Evolutionary conservation across 441 rosid genomes (phyloP), one percentile per base, ranked within the genome.

Genomic region (Corymbia calophylla): DNA sequence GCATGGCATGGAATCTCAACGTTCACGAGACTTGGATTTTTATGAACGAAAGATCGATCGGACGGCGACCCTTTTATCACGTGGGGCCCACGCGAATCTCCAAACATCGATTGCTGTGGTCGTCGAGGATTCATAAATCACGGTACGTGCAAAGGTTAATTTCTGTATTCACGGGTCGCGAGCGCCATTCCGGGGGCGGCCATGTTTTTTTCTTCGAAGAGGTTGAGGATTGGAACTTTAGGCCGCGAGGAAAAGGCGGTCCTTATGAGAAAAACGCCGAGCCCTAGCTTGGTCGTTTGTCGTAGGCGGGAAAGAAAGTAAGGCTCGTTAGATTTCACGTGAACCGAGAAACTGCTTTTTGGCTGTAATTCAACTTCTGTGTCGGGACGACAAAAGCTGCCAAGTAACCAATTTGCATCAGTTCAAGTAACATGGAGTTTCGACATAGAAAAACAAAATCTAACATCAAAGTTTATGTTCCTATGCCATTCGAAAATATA

Each of bases 41-140:
- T 44, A 19, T 5, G 80, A 32, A 5, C 3, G 4, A 62, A 62
- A 29, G 68, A 29, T 62, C 18, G 68, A 29, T 58, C 64, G n/a
- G n/a, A 58, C 64, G 64, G 6, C 64, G n/a, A 5, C 64, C 73
- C 73, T n/a, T 64, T 15, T 5, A 0, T 0, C 44, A 5, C 5
- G 25, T 32, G 47, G 80, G 27, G 1, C 49, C 81, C 29, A 7
- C 5, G 16, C 1, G 49, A 21, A 73, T 39, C 27, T 8, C 5
- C 7, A 3, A 19, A 10, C 15, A 0, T 23, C 15, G 25, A 35
- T 21, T 1, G 29, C 47, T 10, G 29, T 3, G 29, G 8, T 13
- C 4, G 23, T 21, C 1, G 25, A 70, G 5, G 4, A 35, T 35
- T 2, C 81, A 2, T 39, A 6, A 73, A 9, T 4, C 49, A 3